Evolutionary conservation across 495 filamentous ascomycete genomes (phyloP).

Genomic region (Penicillium turbatum): DNA sequence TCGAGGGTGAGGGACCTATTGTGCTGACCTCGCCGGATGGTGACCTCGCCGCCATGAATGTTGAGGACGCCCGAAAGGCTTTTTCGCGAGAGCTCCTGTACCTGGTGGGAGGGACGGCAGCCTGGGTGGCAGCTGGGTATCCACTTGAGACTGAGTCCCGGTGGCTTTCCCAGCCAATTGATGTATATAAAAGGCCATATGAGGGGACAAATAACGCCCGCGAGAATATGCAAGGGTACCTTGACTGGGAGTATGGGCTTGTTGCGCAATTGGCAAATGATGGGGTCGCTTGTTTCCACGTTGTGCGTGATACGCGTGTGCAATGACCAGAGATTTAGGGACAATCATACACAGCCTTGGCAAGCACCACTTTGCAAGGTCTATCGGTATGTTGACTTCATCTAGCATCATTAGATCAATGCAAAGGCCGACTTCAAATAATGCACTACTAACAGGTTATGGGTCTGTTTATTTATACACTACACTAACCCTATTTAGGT

Average conservation of each 20-base stretch:
- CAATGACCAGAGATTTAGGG: not conserved
- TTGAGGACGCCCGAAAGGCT: constrained; percentile 13
- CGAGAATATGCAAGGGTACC: constrained; percentile 27
- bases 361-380: too few relatives aligned
- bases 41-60: constrained; percentile 35
- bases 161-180: constrained; percentile 24
- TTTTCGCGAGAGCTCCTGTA: constrained; percentile 12
- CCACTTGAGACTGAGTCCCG: constrained; percentile 19
- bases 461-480: too few relatives aligned
- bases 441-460: too few relatives aligned
- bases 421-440: too few relatives aligned
- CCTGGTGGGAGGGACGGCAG: constrained; percentile 19
- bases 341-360: too few relatives aligned
- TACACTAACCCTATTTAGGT: too few relatives aligned
- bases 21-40: constrained; percentile 32
- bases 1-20: constrained; percentile 12
- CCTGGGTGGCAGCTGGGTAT: constrained; percentile 18
- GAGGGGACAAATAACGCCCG: constrained; percentile 27
- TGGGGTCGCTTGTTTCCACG: constrained; percentile 22
- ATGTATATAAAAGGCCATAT: constrained; percentile 27
- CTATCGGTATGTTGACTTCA: too few relatives aligned
- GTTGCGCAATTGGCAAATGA: constrained; percentile 27
- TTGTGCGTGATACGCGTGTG: constrained; percentile 11
- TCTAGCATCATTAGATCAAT: too few relatives aligned
- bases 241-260: constrained; percentile 31